Conservation (phyloP, 331 rosid genomes). For the Rhamnella rubrinervis region DNA sequence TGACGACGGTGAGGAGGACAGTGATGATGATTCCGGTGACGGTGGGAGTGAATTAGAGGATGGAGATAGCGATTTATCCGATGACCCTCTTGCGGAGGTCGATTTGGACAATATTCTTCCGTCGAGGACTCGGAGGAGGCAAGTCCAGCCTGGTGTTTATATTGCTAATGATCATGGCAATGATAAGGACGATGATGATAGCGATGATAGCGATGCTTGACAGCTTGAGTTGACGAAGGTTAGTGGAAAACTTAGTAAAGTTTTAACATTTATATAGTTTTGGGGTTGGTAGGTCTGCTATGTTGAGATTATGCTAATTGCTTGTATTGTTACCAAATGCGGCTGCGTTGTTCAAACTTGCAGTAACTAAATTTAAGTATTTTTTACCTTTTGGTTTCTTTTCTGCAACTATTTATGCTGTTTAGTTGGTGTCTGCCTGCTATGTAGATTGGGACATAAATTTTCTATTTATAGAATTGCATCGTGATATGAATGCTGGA, state of each 20-base stretch:
- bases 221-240: slow-evolving; percentile 38
- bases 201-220: slow-evolving; percentile 38
- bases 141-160: slow-evolving; percentile 52
- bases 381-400: neutral
- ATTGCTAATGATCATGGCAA: slow-evolving; percentile 47
- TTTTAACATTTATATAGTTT: slow-evolving; percentile 5
- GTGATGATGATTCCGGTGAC: slow-evolving; percentile 39
- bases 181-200: slow-evolving; percentile 40
- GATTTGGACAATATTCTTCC: slow-evolving; percentile 94
- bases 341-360: slow-evolving; percentile 10
- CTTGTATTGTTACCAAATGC: slow-evolving; percentile 1
- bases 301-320: slow-evolving; percentile 6
- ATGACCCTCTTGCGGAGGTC: slow-evolving; percentile 86
- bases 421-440: neutral
- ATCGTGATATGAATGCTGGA: too few species aligned
- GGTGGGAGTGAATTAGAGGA: slow-evolving; percentile 49
- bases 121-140: slow-evolving; percentile 80
- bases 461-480: too few species aligned
- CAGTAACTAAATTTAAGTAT: slow-evolving; percentile 11
- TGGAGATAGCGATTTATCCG: slow-evolving; percentile 73
- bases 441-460: too few species aligned
- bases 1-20: slow-evolving; percentile 23
- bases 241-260: slow-evolving; percentile 29
- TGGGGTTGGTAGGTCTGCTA: neutral
- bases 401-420: neutral